Evolutionary conservation across 192 early-diverging fungal species (phyloP), one percentile per base, ranked within the genome.

Genomic region (Backusella westeae): DNA sequence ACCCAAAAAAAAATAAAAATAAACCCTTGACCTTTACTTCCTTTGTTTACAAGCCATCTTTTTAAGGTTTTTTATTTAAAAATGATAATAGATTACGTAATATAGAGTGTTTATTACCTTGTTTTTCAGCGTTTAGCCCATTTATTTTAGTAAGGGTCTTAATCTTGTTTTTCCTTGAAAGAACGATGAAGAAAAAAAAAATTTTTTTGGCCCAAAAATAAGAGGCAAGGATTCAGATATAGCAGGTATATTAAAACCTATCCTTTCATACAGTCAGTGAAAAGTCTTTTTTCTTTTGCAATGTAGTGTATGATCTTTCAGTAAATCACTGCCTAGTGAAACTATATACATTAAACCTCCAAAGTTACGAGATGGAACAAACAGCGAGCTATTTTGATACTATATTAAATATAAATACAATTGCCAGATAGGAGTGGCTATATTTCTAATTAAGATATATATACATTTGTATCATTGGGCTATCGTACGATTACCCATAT

Each of bases 361-460:
- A 63, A 63, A 63, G 23, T 26, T 63, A 63, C 56, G 56, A 63
- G 56, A 63, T 63, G 56, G 56, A 63, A 63, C 56, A 63, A 63
- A 63, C 56, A 29, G 26, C 56, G 56, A 63, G 23, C 26, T 29
- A 63, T 29, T 63, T 29, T 63, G 26, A 29, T 63, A 29, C 1
- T 10, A 4, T 63, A 26, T 63, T 53, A 21, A 49, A 19, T 15
- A 17, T 53, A 3, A 14, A 53, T 21, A 6, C 52, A n/a, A 23
- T 53, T 53, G 12, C 56, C 12, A 12, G 53, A 21, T 10, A 26
- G 2, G 5, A 14, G 32, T 63, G 9, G 4, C 12, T 23, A 12
- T 21, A 59, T 26, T 59, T 23, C 3, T 59, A 3, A 23, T 59
- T 59, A 59, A 3, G n/a, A 23, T 12, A 26, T 59, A 59, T 59